Conservation (phyloP, 75 land plant genomes). For the Pinus taeda region DNA sequence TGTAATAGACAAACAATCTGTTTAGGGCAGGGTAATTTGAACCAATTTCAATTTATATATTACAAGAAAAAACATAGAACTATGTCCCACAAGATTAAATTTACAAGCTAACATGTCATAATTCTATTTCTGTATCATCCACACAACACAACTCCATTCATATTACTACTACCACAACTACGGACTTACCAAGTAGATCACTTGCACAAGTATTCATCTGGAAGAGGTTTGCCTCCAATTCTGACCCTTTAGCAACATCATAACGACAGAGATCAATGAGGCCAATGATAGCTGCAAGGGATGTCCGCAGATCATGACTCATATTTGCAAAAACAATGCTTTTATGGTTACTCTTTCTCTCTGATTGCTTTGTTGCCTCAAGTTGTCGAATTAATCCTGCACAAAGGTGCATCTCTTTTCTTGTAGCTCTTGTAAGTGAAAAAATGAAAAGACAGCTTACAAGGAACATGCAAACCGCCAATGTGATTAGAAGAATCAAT, state of each 20-base stretch:
- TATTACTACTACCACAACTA: not conserved
- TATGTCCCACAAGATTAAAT: not conserved
- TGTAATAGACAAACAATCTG: not conserved
- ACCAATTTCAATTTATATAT: not conserved
- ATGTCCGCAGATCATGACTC: slow-evolving; percentile 76
- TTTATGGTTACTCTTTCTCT: slow-evolving; percentile 71
- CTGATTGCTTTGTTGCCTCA: slow-evolving; percentile 72
- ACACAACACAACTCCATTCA: not conserved
- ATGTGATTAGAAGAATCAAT: slow-evolving; percentile 17
- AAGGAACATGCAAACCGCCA: slow-evolving; percentile 16
- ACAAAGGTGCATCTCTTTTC: slow-evolving; percentile 33
- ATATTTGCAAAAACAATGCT: slow-evolving; percentile 63
- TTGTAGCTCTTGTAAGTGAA: slow-evolving; percentile 24
- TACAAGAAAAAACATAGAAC: not conserved
- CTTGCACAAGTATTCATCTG: slow-evolving; percentile 68
- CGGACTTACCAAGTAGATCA: slow-evolving; percentile 59
- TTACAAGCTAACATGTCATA: not conserved
- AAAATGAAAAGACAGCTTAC: slow-evolving; percentile 21
- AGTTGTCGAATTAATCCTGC: slow-evolving; percentile 55
- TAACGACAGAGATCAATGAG: slow-evolving; percentile 53
- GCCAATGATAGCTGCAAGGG: slow-evolving; percentile 65
- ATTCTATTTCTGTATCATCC: not conserved
- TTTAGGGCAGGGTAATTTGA: not conserved
- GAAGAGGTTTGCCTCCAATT: slow-evolving; percentile 48
- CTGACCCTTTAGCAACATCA: slow-evolving; percentile 36